Base-by-base conservation (phyloP, 192 early-diverging fungal genomes). In the Coemansia sp. region DNA sequence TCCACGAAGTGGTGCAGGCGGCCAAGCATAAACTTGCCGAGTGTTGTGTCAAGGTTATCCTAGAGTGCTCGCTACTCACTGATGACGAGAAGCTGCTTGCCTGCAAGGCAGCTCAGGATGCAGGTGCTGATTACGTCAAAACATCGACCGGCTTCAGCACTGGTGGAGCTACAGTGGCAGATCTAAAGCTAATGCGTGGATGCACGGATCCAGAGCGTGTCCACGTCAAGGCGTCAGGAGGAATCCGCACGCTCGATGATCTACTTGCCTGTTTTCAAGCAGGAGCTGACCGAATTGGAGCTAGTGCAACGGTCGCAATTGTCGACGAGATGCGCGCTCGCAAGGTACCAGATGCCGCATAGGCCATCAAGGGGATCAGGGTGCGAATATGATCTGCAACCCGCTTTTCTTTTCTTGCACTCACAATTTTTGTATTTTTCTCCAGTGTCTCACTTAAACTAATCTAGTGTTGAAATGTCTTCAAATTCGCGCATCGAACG, bases 91-190 rank as follows among this genome's bases (percentile, higher is more conserved):
- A 81, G 55, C 44, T 72, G 12, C 19, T 52, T 5, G 82, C 81
- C 0, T 83, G 84, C 43, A 42, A 56, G 53, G 42, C 73, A 9
- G 42, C 70, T 0, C 72, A 77, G 21, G 61, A 72, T 17, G 82
- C 84, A 3, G 82, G 84, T 14, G 81, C 84, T 5, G 73, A 85
- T 21, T 85, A 82, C 51, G 84, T 85, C 33, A 85, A 85, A 73
- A 85, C 84, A 7, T 84, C 82, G 5, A 84, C 84, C 1, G 84
- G 84, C 15, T 85, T 85, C 40, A 76, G 80, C 48, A 61, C 65
- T 12, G 71, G 79, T 12, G 84, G 84, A 2, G 81, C 79, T 9
- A 82, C 72, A 1, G 44, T 83, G 12, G 73, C 66, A 1, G 81
- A 85, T 17, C 62, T 83, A 34, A 63, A 53, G 55, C 62, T 84